A percentile compares a stretch with the other conserved stretches of the same genome.
Conservation (phyloP, 2,329 filamentous ascomycete species). For the Pseudogymnoascus sp. region DNA sequence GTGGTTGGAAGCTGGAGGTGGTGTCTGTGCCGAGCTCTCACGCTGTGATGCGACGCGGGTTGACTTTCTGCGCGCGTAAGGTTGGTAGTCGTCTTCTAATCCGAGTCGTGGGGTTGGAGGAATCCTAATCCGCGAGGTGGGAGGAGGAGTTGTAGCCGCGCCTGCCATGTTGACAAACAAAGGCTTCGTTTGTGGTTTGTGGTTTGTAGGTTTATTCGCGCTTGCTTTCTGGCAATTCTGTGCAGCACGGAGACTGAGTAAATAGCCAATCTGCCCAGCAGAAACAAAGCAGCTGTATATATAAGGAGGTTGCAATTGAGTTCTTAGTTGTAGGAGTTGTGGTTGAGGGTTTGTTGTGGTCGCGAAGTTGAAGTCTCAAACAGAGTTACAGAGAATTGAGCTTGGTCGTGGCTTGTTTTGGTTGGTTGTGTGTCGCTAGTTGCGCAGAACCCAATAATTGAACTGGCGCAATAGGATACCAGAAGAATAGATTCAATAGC, state of each 20-base stretch:
- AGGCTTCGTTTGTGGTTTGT: background rate
- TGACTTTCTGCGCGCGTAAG: slow-evolving; percentile 54
- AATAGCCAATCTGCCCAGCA: background rate
- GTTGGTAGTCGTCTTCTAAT: slow-evolving; percentile 60
- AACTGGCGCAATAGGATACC: background rate
- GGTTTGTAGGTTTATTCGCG: background rate
- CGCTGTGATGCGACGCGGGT: slow-evolving; percentile 53
- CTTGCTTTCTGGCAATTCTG: background rate
- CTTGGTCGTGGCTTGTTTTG: background rate
- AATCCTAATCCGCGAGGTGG: slow-evolving; percentile 48
- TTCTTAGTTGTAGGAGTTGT: background rate
- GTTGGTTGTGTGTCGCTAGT: background rate
- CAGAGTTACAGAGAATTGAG: background rate
- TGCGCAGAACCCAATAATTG: background rate
- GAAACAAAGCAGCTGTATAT: background rate
- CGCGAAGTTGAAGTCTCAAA: background rate
- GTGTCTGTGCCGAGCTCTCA: slow-evolving; percentile 40
- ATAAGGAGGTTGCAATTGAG: background rate
- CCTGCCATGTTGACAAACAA: slow-evolving; percentile 22
- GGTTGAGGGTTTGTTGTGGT: background rate
- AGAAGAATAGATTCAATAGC: background rate
- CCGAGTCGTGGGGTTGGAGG: slow-evolving; percentile 62
- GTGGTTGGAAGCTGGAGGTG: slow-evolving; percentile 32
- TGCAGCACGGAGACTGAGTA: background rate
- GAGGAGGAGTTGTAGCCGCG: slow-evolving; percentile 49